Percentiles rank a stretch among this genome's conserved stretches.
These are phyloP conservation scores for Datura wrightii DNA, from an alignment of 257 asterid genomes.

Conservation along the genomic window DNA sequence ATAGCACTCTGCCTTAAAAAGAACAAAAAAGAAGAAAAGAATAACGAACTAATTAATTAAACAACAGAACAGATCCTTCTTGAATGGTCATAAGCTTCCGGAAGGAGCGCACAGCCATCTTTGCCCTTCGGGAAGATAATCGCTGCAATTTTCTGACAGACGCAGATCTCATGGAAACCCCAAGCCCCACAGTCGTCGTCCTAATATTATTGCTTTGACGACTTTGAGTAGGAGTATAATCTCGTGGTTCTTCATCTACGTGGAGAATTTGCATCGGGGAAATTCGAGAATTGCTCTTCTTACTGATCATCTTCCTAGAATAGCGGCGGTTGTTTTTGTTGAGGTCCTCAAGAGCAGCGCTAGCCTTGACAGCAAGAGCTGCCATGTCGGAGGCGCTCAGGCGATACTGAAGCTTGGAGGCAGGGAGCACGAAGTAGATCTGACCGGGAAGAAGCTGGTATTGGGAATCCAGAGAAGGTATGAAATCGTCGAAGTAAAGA, in stretches of 20 bases:
- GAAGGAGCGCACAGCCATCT: slow-evolving; percentile 65
- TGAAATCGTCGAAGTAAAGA: slow-evolving; percentile 58
- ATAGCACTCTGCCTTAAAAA: background rate
- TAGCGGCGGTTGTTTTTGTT: slow-evolving; percentile 31
- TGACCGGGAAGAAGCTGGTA: slow-evolving; percentile 58
- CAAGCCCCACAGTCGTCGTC: slow-evolving; percentile 35
- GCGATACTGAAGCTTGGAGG: slow-evolving; percentile 49
- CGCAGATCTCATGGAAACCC: slow-evolving; percentile 52
- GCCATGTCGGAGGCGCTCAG: slow-evolving; percentile 78
- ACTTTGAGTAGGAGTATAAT: background rate
- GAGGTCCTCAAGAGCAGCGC: slow-evolving; percentile 55
- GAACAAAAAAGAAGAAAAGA: background rate
- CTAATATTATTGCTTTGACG: background rate
- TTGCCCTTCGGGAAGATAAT: slow-evolving; percentile 62
- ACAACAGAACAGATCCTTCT: slow-evolving; percentile 60
- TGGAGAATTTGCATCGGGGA: slow-evolving; percentile 43
- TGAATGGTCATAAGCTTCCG: slow-evolving; percentile 60
- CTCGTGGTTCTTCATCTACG: slow-evolving; percentile 31
- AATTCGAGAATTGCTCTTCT: slow-evolving; percentile 49
- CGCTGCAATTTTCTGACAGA: slow-evolving; percentile 56
- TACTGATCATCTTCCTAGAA: background rate
- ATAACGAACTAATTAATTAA: background rate
- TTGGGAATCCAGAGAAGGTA: slow-evolving; percentile 48
- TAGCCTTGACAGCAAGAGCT: slow-evolving; percentile 77
- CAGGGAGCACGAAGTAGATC: slow-evolving; percentile 66